Evolutionary conservation across 2,329 filamentous ascomycete genomes (phyloP), one percentile per base, ranked within the genome.

Genomic region (Botrytis paeoniae): DNA sequence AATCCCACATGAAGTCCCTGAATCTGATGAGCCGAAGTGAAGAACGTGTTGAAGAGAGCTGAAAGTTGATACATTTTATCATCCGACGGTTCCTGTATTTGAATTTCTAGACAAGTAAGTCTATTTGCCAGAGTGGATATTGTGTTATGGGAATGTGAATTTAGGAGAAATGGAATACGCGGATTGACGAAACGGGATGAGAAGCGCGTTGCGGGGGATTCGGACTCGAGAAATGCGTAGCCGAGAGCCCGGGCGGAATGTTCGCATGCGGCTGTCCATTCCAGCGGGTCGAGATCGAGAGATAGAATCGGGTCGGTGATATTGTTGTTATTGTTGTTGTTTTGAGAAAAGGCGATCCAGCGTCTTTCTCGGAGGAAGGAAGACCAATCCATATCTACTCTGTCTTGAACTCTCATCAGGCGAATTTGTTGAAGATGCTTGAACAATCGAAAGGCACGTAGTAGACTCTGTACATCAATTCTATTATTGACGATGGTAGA

Each of bases 1-100:
- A 92, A 92, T 5, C 90, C 89, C 48, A 92, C 84, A 77, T 92
- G 89, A 29, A 92, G 83, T 32, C 88, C 86, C 73, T 88, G 85
- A 77, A 92, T 86, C 73, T 89, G 89, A 70, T 84, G 85, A 7
- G 90, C 88, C 16, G 87, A 85, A 4, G 80, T 83, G 77, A 92
- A 91, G 37, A 92, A 84, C 8, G 83, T 84, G 61, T 84, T 83
- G 75, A 91, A 91, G 14, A 89, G 82, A 4, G 80, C 80, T 5
- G 89, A 89, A 0, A 92, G 82, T 73, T 87, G 85, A 32, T 82
- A 82, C 82, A 91, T 89, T 73, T 86, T 86, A 43, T 84, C 82
- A 75, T 89, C 87, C 6, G 82, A 60, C 0, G 82, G 37, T 84
- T 84, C 65, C 89, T 87, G 68, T 75, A 88, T 86, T 76, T 90